A percentile compares a stretch with the other conserved stretches of the same genome.
Evolutionary conservation across 306 rosid genomes (phyloP).

Genomic region (Rubus parviflorus): DNA sequence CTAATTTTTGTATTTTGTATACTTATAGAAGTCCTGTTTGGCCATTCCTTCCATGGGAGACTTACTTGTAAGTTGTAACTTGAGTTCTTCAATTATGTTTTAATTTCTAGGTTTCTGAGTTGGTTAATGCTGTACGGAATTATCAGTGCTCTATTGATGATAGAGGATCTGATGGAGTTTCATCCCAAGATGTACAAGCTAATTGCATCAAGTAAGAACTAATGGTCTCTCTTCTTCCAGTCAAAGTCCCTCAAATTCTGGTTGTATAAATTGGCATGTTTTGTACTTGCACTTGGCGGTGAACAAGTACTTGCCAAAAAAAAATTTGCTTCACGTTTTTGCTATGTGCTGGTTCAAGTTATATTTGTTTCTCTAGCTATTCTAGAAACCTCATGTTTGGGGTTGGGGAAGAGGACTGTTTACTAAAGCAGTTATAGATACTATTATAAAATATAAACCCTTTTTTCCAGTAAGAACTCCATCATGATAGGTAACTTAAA

Average conservation of each 20-base stretch:
- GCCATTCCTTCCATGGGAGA: neutral
- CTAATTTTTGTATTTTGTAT: neutral
- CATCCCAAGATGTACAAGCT: constrained; percentile 10
- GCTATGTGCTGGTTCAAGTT: neutral
- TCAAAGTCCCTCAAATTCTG: neutral
- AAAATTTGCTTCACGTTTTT: neutral
- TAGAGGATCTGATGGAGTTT: constrained; percentile 14
- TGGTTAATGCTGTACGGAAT: constrained; percentile 32
- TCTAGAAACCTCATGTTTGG: neutral
- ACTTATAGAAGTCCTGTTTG: neutral
- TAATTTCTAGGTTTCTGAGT: constrained; percentile 30
- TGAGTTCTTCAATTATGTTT: constrained; percentile 2
- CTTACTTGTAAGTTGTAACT: constrained; percentile 9
- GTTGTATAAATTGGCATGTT: constrained; percentile 2
- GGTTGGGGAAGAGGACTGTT: neutral
- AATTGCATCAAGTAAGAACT: constrained; percentile 26
- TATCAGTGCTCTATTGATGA: constrained; percentile 20
- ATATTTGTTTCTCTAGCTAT: neutral
- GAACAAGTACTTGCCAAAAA: neutral
- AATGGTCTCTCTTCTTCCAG: neutral
- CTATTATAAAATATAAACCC: no score
- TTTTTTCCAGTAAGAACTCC: neutral
- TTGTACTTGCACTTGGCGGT: neutral
- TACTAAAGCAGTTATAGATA: neutral
- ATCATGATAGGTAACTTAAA: neutral